A percentile compares a stretch with the other conserved stretches of the same genome.
Evolutionary conservation across 2,329 filamentous ascomycete genomes (phyloP).

Genomic region (Fusarium buharicum): DNA sequence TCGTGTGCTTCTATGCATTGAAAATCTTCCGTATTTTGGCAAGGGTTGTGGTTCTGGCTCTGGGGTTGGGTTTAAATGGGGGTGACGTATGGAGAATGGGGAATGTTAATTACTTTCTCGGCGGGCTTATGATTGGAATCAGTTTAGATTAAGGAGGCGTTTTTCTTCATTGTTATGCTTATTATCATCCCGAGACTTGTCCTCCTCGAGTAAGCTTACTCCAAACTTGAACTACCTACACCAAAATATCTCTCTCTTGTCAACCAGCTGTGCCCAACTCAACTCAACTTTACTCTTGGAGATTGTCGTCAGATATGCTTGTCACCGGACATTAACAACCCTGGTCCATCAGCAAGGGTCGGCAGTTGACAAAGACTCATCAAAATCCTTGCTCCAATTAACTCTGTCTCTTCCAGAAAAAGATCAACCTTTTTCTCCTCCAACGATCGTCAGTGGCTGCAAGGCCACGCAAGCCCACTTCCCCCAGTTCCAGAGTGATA

Average conservation of each 20-base stretch:
- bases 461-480: slow-evolving; percentile 30
- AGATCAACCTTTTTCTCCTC: not conserved
- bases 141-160: too few relatives aligned
- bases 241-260: too few relatives aligned
- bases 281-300: not conserved
- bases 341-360: not conserved
- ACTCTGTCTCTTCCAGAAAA: not conserved
- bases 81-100: not conserved
- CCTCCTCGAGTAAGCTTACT: too few relatives aligned
- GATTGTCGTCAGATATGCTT: not conserved
- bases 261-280: not conserved
- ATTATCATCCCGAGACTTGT: too few relatives aligned
- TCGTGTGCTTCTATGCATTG: slow-evolving; percentile 11
- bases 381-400: not conserved
- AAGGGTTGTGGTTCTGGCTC: too few relatives aligned
- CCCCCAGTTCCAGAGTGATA: not conserved
- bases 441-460: slow-evolving; percentile 26
- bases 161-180: slow-evolving; percentile 13
- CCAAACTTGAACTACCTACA: too few relatives aligned
- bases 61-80: slow-evolving; percentile 1
- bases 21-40: not conserved
- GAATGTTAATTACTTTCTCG: not conserved
- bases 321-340: not conserved
- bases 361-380: slow-evolving; percentile 9
- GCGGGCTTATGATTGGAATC: not conserved